Evolutionary conservation across 495 filamentous ascomycete genomes (phyloP).

Genomic region (Xylaria castorea): DNA sequence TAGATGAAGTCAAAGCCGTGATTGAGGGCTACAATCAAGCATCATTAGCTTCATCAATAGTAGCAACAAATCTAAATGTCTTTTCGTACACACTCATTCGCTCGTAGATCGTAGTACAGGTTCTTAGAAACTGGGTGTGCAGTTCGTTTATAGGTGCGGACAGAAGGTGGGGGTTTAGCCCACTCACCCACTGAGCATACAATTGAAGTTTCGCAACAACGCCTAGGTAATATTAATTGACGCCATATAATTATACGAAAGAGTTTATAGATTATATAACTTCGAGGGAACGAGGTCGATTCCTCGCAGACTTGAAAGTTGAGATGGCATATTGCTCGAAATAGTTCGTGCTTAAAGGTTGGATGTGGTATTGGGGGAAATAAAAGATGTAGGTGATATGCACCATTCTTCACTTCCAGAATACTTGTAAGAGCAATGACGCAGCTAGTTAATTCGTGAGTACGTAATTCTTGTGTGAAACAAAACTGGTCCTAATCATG

Average conservation of each 20-base stretch:
- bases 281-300: not conserved
- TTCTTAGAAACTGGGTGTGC: not conserved
- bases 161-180: slow-evolving; percentile 3
- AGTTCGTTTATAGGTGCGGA: not conserved
- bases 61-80: not conserved
- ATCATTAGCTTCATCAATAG: not conserved
- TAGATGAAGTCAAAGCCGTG: not conserved
- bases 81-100: not conserved
- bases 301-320: not conserved
- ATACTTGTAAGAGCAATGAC: not conserved
- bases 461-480: slow-evolving; percentile 6
- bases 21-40: no score
- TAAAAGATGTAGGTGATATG: not conserved
- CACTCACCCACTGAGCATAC: not conserved
- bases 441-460: not conserved
- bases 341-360: not conserved
- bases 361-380: not conserved
- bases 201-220: not conserved
- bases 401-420: not conserved
- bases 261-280: not conserved
- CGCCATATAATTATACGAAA: no score
- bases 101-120: not conserved
- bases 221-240: not conserved
- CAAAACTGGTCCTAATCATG: not conserved
- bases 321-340: not conserved